Evolutionary conservation across 345 rosid species (phyloP), one percentile per base, ranked within the genome.

Genomic region (Lagerstroemia speciosa): DNA sequence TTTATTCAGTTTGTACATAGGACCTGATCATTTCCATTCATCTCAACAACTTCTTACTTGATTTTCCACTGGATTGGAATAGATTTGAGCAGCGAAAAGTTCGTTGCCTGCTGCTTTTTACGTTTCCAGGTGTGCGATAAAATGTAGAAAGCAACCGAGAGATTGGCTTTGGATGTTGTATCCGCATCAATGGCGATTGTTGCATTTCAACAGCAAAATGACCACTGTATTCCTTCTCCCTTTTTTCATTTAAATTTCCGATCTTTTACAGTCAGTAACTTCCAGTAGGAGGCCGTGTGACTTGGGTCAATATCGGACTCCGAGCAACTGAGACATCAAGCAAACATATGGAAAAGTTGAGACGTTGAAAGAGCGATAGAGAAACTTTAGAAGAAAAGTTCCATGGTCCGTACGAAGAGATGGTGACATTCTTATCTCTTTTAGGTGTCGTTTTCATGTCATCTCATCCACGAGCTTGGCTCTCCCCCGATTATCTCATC

Each of bases 321-420:
- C 38, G 27, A 37, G 48, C 36, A 57, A 68, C 71, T 68, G 64
- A 57, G 71, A 68, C 71, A 55, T 68, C 50, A 57, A 58, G 14
- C 65, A 62, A 33, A 32, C 38, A 5, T 6, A 62, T 8, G 26
- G 10, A 32, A 0, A 8, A 62, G 30, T 15, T 24, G 16, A 29
- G 20, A 27, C 5, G 31, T 36, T 36, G 38, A 36, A 9, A 36
- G 38, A 36, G 38, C 5, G 38, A 36, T 36, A 36, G 38, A 36
- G 38, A 36, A 9, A 36, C 38, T 36, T 36, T 9, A 36, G 8
- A n/a, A n/a, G 0, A 2, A 36, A 36, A 36, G 38, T 31, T 68
- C 57, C 57, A 27, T 57, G 64, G 71, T 68, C 71, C 71, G 71
- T 68, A 68, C 71, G 62, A 43, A 34, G 38, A 38, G 71, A 68